Percentiles rank a stretch among this genome's conserved stretches.
Evolutionary conservation across 768 basidiomycete species (phyloP).

Genomic region (Trametes cingulata): DNA sequence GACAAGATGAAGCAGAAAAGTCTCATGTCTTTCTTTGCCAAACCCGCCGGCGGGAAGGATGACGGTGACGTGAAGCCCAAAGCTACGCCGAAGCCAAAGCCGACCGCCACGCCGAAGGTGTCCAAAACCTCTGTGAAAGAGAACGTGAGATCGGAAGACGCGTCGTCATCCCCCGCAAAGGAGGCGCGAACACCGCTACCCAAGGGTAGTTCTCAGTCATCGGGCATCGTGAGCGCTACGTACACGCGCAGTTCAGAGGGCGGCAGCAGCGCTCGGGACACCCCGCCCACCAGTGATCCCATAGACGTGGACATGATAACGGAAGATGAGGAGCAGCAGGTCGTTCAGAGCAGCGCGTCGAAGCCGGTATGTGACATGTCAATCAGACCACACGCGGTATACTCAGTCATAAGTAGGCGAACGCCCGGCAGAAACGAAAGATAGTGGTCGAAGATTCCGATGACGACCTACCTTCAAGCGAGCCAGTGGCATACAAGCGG

Average conservation of each 20-base stretch:
- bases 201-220: conserved; percentile 36
- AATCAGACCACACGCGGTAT: neutral
- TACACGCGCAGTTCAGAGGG: conserved; percentile 49
- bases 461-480: conserved; percentile 43
- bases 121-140: conserved; percentile 16
- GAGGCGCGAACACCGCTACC: conserved; percentile 22
- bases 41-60: conserved; percentile 18
- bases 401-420: neutral
- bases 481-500: conserved; percentile 19
- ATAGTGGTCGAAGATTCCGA: conserved; percentile 70
- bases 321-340: conserved; percentile 45
- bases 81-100: conserved; percentile 9
- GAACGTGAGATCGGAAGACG: conserved; percentile 9
- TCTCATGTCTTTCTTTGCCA: conserved; percentile 65
- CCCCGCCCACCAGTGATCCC: conserved; percentile 77
- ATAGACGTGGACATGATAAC: conserved; percentile 76
- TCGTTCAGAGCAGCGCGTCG: conserved; percentile 9
- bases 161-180: conserved; percentile 21
- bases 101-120: conserved; percentile 3
- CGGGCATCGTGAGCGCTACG: conserved; percentile 38
- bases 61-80: conserved; percentile 7
- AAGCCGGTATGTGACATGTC: conserved; percentile 18
- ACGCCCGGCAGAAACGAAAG: conserved; percentile 49
- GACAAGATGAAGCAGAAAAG: conserved; percentile 68
- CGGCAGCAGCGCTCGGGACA: conserved; percentile 49